Evolutionary conservation across 2,329 filamentous ascomycete species (phyloP).

Genomic region (Phialophora tarda): DNA sequence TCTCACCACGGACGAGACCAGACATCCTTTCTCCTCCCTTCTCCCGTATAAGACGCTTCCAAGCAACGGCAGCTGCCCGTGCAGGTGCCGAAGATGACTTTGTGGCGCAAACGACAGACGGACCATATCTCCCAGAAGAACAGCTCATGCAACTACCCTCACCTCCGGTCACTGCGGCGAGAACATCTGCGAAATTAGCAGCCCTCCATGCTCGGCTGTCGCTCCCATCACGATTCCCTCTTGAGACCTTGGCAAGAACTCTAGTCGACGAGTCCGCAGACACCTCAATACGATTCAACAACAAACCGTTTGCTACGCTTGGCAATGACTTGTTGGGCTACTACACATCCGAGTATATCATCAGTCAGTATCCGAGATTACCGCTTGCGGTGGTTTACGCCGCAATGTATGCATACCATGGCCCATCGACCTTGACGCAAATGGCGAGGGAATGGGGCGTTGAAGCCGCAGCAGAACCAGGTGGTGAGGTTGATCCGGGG

Average conservation of each 20-base stretch:
- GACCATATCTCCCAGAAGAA: constrained; percentile 43
- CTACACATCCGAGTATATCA: constrained; percentile 84
- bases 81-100: constrained; percentile 41
- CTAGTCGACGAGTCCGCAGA: constrained; percentile 88
- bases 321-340: constrained; percentile 84
- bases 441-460: constrained; percentile 89
- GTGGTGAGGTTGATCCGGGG: constrained; percentile 88
- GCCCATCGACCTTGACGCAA: constrained; percentile 72
- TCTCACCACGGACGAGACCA: constrained; percentile 54
- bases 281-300: constrained; percentile 80
- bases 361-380: constrained; percentile 88
- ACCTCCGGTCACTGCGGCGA: constrained; percentile 70
- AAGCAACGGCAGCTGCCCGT: constrained; percentile 49
- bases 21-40: constrained; percentile 45
- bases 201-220: constrained; percentile 89
- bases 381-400: constrained; percentile 87
- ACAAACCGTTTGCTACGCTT: constrained; percentile 78
- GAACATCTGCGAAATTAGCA: constrained; percentile 82
- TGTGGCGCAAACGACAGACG: constrained; percentile 41
- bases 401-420: constrained; percentile 82
- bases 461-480: constrained; percentile 82
- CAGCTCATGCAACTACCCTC: constrained; percentile 65
- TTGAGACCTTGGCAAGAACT: constrained; percentile 83
- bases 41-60: constrained; percentile 47
- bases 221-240: constrained; percentile 78